A percentile compares a stretch with the other conserved stretches of the same genome.
Conservation (phyloP, 805 yeast species). For the Candida ipomoeae region DNA sequence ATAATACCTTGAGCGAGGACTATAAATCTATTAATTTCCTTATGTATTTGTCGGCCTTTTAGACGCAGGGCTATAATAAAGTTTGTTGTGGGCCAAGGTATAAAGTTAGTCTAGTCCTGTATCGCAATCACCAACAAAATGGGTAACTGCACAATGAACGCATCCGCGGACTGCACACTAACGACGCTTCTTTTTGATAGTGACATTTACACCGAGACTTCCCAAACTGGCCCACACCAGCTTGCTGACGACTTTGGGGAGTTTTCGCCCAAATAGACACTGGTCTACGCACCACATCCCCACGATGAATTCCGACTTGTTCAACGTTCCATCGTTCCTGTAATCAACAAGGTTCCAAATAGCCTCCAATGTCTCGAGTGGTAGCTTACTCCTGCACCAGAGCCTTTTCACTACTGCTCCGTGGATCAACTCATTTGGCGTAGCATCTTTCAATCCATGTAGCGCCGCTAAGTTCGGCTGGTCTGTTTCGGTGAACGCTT, state of each 20-base stretch:
- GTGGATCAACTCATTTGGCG: conserved; percentile 37
- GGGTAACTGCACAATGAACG: conserved; percentile 1
- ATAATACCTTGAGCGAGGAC: too few species aligned
- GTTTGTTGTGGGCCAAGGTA: not conserved
- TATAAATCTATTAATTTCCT: not conserved
- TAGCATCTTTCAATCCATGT: conserved; percentile 29
- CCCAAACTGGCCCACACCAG: conserved; percentile 79
- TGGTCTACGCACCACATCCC: conserved; percentile 99
- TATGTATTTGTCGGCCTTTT: not conserved
- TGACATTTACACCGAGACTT: conserved; percentile 39
- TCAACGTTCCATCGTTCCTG: conserved; percentile 67
- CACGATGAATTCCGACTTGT: conserved; percentile 79
- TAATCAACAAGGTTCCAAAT: conserved; percentile 72
- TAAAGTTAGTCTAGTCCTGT: not conserved
- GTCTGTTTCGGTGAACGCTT: conserved; percentile 20
- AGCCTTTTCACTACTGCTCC: conserved; percentile 69
- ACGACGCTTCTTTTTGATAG: conserved; percentile 32
- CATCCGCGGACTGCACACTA: conserved; percentile 4
- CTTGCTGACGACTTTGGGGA: conserved; percentile 66
- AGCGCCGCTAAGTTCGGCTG: conserved; percentile 23
- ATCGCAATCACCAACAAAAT: conserved; percentile 4
- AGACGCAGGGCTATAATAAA: not conserved
- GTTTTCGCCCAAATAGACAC: conserved; percentile 86
- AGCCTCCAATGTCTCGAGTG: conserved; percentile 50
- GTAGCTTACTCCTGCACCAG: conserved; percentile 76